phyloP scores from a whole-genome alignment of 225 moss, liverwort and hornwort species.

The Bryum argenteum region DNA sequence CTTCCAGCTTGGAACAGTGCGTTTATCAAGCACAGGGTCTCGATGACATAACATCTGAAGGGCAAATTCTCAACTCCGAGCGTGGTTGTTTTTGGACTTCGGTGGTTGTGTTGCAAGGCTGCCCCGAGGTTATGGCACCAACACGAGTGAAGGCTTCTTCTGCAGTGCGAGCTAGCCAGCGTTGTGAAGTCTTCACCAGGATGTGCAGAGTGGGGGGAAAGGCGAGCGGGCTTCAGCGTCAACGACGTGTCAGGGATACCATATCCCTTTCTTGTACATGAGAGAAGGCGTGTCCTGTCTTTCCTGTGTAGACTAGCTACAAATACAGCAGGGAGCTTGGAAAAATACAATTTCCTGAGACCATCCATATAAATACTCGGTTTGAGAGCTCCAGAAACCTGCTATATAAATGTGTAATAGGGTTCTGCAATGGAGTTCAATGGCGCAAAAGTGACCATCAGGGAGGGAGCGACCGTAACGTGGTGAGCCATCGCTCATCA shows the following conservation, averaged over 20 bases:
- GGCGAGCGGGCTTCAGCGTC: conserved; percentile 17
- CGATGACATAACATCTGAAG: conserved; percentile 11
- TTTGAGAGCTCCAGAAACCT: conserved; percentile 25
- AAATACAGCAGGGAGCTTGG: conserved; percentile 10
- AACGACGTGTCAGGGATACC: conserved; percentile 19
- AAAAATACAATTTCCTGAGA: conserved; percentile 9
- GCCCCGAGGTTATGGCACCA: background rate
- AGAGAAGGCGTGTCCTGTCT: conserved; percentile 25
- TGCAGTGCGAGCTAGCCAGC: background rate
- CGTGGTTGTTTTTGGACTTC: background rate
- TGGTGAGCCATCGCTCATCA: conserved; percentile 5
- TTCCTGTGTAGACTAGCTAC: conserved; percentile 22
- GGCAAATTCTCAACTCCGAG: conserved; percentile 15
- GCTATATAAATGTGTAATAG: conserved; percentile 12
- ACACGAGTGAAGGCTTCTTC: conserved; percentile 13
- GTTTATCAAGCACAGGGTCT: conserved; percentile 4
- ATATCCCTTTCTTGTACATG: conserved; percentile 27
- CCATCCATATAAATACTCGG: conserved; percentile 11
- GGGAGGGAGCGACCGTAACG: background rate
- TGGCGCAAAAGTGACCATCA: conserved; percentile 18
- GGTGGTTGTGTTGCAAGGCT: conserved; percentile 23
- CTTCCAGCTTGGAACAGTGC: conserved; percentile 1
- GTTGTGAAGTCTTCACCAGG: conserved; percentile 14
- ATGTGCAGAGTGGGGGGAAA: conserved; percentile 20
- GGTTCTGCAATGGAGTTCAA: conserved; percentile 6